Base-by-base conservation (phyloP, 139 green algal genomes). In the Mychonastes homosphaera region DNA sequence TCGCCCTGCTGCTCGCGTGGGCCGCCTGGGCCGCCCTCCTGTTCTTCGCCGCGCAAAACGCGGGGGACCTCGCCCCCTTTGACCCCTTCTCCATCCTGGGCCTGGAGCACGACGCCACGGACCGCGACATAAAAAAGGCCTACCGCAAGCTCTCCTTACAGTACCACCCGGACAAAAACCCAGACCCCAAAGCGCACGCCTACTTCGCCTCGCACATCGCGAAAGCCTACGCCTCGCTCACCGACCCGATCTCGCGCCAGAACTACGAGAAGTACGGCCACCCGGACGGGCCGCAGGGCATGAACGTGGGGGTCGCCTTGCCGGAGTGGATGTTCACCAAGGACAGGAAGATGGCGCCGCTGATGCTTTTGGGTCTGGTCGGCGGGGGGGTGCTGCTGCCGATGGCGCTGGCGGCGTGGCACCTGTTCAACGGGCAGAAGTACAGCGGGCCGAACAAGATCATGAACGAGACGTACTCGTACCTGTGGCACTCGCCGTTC, bases 91-190 rank as follows among this genome's bases (percentile, higher is more conserved):
- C 82, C n/a, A 96, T 96, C 43, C 68, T 96, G 44, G 74, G 64
- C 71, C 45, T 92, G 18, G 51, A 68, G 6, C 53, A 29, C 23
- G 60, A 53, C 3, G 84, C 84, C 8, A 75, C 24, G n/a, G 76
- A 84, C 0, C 48, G 53, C 3, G 85, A 90, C 9, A 85, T 95
- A 64, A 90, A 89, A 33, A 80, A 78, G 55, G 85, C 84, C 0
- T 96, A 94, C 72, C 70, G 79, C 35, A 53, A 80, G 52, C 70
- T 94, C 26, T 87, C 79, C 3, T 46, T 90, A 13, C 53, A 68
- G 52, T 95, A 84, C 58, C 88, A 96, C 56, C 88, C 88, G 3
- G 88, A 96, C 63, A 96, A 96, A 76, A 95, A 95, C 62, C 85
- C 87, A 3, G 87, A 95, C 59, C 87, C 85, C 24, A 63, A 71